Evolutionary conservation across 2,329 filamentous ascomycete genomes (phyloP), one percentile per base, ranked within the genome.

Genomic region (Pseudophaeomoniella oleicola): DNA sequence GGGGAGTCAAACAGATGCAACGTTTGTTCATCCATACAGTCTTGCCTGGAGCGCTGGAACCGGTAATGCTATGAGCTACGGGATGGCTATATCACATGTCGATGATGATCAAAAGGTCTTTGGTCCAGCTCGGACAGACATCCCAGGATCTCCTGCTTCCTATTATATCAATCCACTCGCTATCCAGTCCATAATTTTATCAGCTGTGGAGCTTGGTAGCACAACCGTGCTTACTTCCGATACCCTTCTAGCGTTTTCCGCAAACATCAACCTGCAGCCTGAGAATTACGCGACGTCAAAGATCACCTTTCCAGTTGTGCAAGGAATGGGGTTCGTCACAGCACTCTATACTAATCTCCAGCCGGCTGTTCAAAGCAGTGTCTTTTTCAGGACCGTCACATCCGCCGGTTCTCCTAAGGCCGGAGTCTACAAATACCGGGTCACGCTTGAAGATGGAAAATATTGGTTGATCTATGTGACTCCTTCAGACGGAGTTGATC

Each of bases 261-360:
- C 68, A 11, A 75, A 84, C 43, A 74, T 85, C 32, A 78, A 81
- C 32, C 63, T 96, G 19, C 69, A 63, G 35, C 65, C 68, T 2
- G 60, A 65, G 15, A 51, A 56, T n/a, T 62, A 63, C 2, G 66
- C 69, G 5, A 54, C 64, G 1, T 71, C 79, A 1, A 64, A 70
- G 1, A 69, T 96, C 14, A 78, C 73, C 0, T 85, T 93, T 44
- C 86, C 87, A 0, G 53, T 94, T 5, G 75, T 93, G 0, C 88
- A 96, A 52, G 90, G 90, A 9, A 90, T 92, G 75, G 79, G 75
- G 0, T 93, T 86, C 48, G 66, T 94, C 13, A 94, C 87, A 3
- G 87, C 69, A 1, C 56, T 81, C 13, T 96, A 87, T 57, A 67
- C 66, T 37, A 74, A 75, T 18, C 67, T 75, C 0, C 77, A 74